phyloP scores from a whole-genome alignment of 345 rosid species.

The Bretschneidera sinensis region DNA sequence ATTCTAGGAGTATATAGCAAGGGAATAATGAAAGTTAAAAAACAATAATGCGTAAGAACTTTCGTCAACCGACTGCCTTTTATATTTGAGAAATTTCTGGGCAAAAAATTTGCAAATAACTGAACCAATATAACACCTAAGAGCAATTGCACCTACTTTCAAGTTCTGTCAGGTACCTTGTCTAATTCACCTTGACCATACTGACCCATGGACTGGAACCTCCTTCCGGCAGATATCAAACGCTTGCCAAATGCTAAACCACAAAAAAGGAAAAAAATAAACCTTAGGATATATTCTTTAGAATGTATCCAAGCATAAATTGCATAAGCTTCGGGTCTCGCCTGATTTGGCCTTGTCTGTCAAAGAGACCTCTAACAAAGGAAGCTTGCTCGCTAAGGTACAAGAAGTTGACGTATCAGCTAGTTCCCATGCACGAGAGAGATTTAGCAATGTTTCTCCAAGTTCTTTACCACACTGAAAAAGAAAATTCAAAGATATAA shows the following conservation, averaged over 20 bases:
- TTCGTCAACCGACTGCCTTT: not conserved
- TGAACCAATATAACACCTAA: slow-evolving; percentile 2
- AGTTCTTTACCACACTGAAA: slow-evolving; percentile 81
- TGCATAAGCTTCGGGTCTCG: slow-evolving; percentile 28
- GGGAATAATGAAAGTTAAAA: too few relatives aligned
- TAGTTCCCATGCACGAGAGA: slow-evolving; percentile 78
- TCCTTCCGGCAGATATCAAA: slow-evolving; percentile 70
- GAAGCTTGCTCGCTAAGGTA: slow-evolving; percentile 53
- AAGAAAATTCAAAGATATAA: slow-evolving; percentile 3
- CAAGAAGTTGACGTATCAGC: slow-evolving; percentile 69
- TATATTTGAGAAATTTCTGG: not conserved
- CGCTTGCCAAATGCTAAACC: slow-evolving; percentile 83
- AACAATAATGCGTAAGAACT: too few relatives aligned
- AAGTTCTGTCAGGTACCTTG: slow-evolving; percentile 41
- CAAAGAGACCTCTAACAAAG: slow-evolving; percentile 44
- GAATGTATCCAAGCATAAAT: slow-evolving; percentile 18
- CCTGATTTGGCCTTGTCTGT: slow-evolving; percentile 64
- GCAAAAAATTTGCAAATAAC: not conserved
- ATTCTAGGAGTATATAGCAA: too few relatives aligned
- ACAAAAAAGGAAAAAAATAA: slow-evolving; percentile 25
- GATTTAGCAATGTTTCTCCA: slow-evolving; percentile 63
- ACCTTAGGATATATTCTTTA: slow-evolving; percentile 21
- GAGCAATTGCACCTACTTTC: slow-evolving; percentile 15
- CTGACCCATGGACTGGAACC: slow-evolving; percentile 89
- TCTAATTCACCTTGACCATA: slow-evolving; percentile 88